Evolutionary conservation across 208 protist species (phyloP), one percentile per base, ranked within the genome.

Genomic region (Novymonas esmeraldas): DNA sequence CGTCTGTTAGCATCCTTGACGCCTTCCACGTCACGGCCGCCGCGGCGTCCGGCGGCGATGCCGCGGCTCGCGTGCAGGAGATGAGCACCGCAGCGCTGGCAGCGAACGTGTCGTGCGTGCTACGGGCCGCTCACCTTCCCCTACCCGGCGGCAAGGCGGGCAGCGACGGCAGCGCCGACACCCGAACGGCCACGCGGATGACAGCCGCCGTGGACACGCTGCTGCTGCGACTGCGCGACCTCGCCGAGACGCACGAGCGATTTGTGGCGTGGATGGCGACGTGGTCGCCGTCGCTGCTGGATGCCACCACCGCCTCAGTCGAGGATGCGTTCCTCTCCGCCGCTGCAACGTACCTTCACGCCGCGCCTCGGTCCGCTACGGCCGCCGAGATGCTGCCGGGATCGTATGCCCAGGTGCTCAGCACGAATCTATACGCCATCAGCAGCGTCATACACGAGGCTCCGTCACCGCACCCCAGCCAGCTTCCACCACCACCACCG

Each of bases 371-470:
- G 13, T 34, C 33, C n/a, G 20, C 24, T 58, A 11, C 9, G n/a
- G n/a, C n/a, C n/a, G n/a, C n/a, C n/a, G n/a, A n/a, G n/a, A n/a
- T n/a, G n/a, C n/a, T n/a, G 31, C 33, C 11, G 10, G 36, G 11
- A 18, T 58, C 29, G 33, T 57, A 63, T 22, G 52, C 66, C 7
- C 66, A 52, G 36, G 20, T 73, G 24, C 18, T 73, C 34, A 57
- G 58, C 49, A 31, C 57, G 22, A 71, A 64, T 46, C 52, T 71
- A 2, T 71, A 71, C 56, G 58, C 65, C 48, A 64, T 71, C 65
- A 71, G 57, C 38, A 31, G 24, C 34, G 58, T 65, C 16, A 26
- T 73, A 11, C 57, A 73, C 9, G 24, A 16, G 48, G 7, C 48
- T 13, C 6, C 7, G 24, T 6, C 7, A 31, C 11, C 3, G 4